phyloP scores from a whole-genome alignment of 306 rosid species.

The Prunus campanulata region DNA sequence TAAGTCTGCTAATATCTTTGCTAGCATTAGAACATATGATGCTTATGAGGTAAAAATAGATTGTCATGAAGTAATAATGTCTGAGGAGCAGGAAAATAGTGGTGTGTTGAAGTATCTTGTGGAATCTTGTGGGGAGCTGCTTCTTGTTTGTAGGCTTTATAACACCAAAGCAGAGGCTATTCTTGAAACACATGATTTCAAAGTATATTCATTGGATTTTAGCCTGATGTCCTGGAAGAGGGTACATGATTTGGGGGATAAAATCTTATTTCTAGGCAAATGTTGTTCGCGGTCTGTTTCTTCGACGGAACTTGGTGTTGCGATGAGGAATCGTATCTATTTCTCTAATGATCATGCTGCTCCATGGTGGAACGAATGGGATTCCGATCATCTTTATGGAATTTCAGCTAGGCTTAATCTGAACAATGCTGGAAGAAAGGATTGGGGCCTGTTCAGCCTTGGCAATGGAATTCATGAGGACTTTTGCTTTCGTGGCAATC shows the following conservation, averaged over 20 bases:
- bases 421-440: conserved; percentile 26
- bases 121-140: conserved; percentile 47
- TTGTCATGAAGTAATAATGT: conserved; percentile 36
- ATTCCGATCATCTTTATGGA: conserved; percentile 46
- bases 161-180: conserved; percentile 21
- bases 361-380: conserved; percentile 49
- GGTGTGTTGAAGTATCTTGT: conserved; percentile 50
- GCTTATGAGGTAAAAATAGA: conserved; percentile 27
- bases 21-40: conserved; percentile 14
- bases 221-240: conserved; percentile 31
- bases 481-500: conserved; percentile 35
- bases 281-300: conserved; percentile 51
- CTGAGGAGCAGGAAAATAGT: conserved; percentile 22
- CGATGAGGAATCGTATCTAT: conserved; percentile 33
- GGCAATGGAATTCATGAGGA: neutral
- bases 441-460: conserved; percentile 56
- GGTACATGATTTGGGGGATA: conserved; percentile 41
- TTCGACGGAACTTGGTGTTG: conserved; percentile 42
- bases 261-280: conserved; percentile 49
- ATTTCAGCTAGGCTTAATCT: conserved; percentile 32
- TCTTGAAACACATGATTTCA: conserved; percentile 42
- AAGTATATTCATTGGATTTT: conserved; percentile 38
- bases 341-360: neutral
- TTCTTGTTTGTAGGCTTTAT: conserved; percentile 55
- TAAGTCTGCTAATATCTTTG: conserved; percentile 24